Evolutionary conservation across 2,329 filamentous ascomycete species (phyloP).

Genomic region (Alternaria postmessia): DNA sequence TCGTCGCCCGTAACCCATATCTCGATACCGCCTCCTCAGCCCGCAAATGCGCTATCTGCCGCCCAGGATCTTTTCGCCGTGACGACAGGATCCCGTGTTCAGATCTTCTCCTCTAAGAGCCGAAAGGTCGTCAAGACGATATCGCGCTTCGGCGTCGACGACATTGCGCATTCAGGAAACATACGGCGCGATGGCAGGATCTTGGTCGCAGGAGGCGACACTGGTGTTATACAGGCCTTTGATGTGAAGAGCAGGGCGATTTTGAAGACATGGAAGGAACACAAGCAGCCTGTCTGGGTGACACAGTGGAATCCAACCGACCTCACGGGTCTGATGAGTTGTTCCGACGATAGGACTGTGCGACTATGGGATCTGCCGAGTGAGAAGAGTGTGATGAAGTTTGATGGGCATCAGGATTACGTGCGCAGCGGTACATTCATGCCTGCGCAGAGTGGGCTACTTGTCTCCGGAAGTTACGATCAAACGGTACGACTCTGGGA

Average conservation of each 20-base stretch:
- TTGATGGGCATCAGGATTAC: conserved; percentile 90
- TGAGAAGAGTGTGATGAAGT: conserved; percentile 76
- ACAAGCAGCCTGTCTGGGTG: conserved; percentile 93
- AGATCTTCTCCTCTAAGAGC: conserved; percentile 91
- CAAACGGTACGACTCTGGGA: conserved; percentile 95
- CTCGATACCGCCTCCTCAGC: conserved; percentile 67
- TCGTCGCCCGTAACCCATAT: conserved; percentile 92
- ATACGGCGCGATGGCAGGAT: conserved; percentile 89
- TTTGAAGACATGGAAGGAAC: conserved; percentile 91
- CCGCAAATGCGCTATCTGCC: conserved; percentile 48
- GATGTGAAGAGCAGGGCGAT: conserved; percentile 90
- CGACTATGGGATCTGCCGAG: conserved; percentile 92
- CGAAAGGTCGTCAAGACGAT: conserved; percentile 94
- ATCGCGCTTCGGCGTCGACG: conserved; percentile 79
- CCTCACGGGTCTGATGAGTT: conserved; percentile 84
- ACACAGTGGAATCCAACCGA: conserved; percentile 92
- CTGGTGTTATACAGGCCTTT: conserved; percentile 92
- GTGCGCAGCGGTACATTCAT: conserved; percentile 88
- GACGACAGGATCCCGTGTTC: conserved; percentile 91
- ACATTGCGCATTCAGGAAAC: conserved; percentile 88
- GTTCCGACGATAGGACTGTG: conserved; percentile 91
- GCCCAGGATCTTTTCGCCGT: conserved; percentile 80
- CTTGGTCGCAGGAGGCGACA: conserved; percentile 89
- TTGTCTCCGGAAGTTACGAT: conserved; percentile 94
- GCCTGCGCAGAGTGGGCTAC: conserved; percentile 72